These are phyloP conservation scores for Macrolepiota fuliginosa DNA, from an alignment of 768 basidiomycete genomes.

Conservation along the genomic window DNA sequence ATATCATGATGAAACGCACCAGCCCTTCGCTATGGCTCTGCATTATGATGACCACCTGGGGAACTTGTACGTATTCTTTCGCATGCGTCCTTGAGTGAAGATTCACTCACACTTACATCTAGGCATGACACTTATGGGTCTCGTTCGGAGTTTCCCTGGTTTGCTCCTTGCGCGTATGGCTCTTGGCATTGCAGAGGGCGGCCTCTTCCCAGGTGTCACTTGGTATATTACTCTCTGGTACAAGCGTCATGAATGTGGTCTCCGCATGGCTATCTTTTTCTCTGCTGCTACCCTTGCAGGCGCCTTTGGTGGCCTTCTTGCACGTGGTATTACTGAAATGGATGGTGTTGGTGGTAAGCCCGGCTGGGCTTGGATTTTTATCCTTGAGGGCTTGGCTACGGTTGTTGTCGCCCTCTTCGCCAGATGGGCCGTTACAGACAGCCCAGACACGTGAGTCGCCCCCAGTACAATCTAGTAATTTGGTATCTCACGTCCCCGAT, in stretches of 20 bases:
- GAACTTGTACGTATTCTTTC: conserved; percentile 21
- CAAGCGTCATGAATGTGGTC: conserved; percentile 28
- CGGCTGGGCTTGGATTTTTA: conserved; percentile 35
- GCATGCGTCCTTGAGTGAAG: neutral
- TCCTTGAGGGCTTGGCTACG: conserved; percentile 28
- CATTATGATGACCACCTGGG: conserved; percentile 32
- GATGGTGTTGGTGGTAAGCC: conserved; percentile 23
- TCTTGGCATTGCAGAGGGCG: conserved; percentile 28
- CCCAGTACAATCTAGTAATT: neutral
- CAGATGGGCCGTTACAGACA: conserved; percentile 25
- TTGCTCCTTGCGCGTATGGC: conserved; percentile 25
- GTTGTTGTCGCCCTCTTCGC: conserved; percentile 25
- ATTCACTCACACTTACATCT: neutral
- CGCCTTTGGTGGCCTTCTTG: conserved; percentile 30
- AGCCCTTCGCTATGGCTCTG: conserved; percentile 31
- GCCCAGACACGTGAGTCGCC: conserved; percentile 25
- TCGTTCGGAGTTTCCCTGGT: conserved; percentile 23
- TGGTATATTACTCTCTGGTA: conserved; percentile 32
- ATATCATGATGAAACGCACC: conserved; percentile 32
- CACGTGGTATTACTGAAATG: conserved; percentile 27
- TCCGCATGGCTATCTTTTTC: conserved; percentile 32
- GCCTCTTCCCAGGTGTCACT: conserved; percentile 29
- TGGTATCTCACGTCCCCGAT: neutral
- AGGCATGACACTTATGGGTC: conserved; percentile 31
- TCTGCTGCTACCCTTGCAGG: conserved; percentile 30